Base-by-base conservation (phyloP, 2,329 filamentous ascomycete species). In the Drechmeria coniospora region DNA sequence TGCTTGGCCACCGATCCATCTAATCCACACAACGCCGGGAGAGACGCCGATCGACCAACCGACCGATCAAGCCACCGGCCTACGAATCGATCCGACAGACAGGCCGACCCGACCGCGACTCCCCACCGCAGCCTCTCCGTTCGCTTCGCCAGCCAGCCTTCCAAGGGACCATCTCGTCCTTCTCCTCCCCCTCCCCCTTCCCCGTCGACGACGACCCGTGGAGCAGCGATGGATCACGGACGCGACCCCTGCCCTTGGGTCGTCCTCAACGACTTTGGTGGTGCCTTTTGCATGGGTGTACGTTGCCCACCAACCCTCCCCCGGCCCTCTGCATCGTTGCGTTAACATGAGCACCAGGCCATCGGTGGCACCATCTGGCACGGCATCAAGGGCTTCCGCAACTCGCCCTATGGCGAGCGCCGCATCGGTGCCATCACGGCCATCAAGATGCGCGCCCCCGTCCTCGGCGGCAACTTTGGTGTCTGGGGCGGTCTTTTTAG, bases 241-340 rank as follows among this genome's bases (percentile, higher is more conserved):
- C 73, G 90, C 62, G 90, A 95, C 59, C 90, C 90, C 37, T 95
- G 90, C 60, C 90, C 90, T 31, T 95, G 79, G 77, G 86, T 95
- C 49, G 80, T 90, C 40, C 69, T 95, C 42, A 93, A 86, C 59
- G 90, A 98, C 62, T 95, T 95, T 53, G 90, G 90, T 37, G 90
- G 90, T 59, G 90, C 87, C 32, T 94, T 95, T 49, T 77, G 72
- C 51, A 95, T 94, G 87, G 87, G 87, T 45, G 83, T 90, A 79
- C 40, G 80, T 44, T 28, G 26, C 24, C 29, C 37, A 19, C 28
- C 22, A 13, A 25, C 25, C 22, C 18, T 20, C 7, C 18, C 21
- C 14, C 11, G 12, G 15, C 15, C 22, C 10, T 14, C 21, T 7
- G 7, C 16, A 31, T 15, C 30, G 5, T 26, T 25, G 30, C 15